These are phyloP conservation scores for Phytomonas sp. DNA, from an alignment of 208 protist species.

Conservation along the genomic window DNA sequence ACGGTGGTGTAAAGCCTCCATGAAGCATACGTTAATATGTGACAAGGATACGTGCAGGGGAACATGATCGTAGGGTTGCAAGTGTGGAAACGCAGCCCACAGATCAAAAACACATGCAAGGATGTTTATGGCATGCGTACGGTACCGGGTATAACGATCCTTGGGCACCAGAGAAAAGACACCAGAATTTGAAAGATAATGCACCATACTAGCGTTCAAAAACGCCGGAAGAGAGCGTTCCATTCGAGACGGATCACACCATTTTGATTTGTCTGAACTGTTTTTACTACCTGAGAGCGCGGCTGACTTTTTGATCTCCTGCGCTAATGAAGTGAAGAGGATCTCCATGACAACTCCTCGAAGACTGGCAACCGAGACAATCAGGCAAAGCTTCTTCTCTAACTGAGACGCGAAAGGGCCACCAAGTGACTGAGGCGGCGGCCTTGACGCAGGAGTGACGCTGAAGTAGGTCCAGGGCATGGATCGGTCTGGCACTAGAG, in stretches of 20 bases:
- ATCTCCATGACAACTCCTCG: not conserved
- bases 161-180: not conserved
- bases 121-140: slow-evolving; percentile 42
- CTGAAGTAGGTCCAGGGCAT: not conserved
- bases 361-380: not conserved
- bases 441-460: not conserved
- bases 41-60: slow-evolving; percentile 66
- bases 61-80: slow-evolving; percentile 46
- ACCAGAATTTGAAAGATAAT: slow-evolving; percentile 25
- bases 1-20: slow-evolving; percentile 38
- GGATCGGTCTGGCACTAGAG: not conserved
- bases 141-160: not conserved
- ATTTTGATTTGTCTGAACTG: not conserved
- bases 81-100: slow-evolving; percentile 43
- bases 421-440: not conserved
- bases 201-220: slow-evolving; percentile 55
- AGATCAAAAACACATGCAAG: slow-evolving; percentile 49
- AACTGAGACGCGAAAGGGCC: not conserved
- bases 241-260: not conserved
- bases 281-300: not conserved
- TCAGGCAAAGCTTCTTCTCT: not conserved
- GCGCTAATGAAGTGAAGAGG: not conserved
- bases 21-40: slow-evolving; percentile 54
- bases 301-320: not conserved
- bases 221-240: slow-evolving; percentile 13